Percentiles rank a stretch among this genome's conserved stretches.
These are phyloP conservation scores for Schizosaccharomyces versatilis DNA, from an alignment of 1,139 yeast genomes.

Conservation along the genomic window DNA sequence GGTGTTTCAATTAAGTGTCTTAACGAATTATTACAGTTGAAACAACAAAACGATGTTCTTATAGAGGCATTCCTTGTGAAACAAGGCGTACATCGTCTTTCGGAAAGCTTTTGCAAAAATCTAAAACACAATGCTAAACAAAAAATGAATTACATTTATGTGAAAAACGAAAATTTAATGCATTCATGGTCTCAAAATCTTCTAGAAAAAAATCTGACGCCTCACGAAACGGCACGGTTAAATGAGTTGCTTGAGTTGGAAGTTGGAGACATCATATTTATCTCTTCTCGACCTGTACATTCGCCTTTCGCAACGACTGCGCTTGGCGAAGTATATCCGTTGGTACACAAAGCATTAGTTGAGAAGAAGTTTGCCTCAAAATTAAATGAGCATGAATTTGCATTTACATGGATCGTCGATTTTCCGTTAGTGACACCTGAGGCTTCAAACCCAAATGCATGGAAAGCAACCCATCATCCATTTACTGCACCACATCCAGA, in stretches of 20 bases:
- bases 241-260: background rate
- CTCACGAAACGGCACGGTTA: background rate
- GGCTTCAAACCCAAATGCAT: slow-evolving; percentile 19
- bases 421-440: slow-evolving; percentile 75
- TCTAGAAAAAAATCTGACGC: background rate
- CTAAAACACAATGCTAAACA: background rate
- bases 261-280: background rate
- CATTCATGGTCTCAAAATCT: background rate
- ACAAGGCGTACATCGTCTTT: background rate
- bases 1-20: slow-evolving; percentile 27
- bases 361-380: slow-evolving; percentile 21
- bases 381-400: slow-evolving; percentile 4
- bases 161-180: background rate
- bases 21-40: background rate
- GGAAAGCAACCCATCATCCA: slow-evolving; percentile 73
- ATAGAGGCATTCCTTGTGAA: background rate
- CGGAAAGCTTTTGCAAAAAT: background rate
- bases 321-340: slow-evolving; percentile 61
- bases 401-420: slow-evolving; percentile 50
- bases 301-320: slow-evolving; percentile 92
- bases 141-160: background rate
- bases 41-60: background rate
- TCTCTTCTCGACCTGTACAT: slow-evolving; percentile 41
- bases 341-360: slow-evolving; percentile 30
- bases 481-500: slow-evolving; percentile 57